A percentile compares a stretch with the other conserved stretches of the same genome.
Evolutionary conservation across 139 green algal species (phyloP).

Genomic region (Tetradesmus obliquus): DNA sequence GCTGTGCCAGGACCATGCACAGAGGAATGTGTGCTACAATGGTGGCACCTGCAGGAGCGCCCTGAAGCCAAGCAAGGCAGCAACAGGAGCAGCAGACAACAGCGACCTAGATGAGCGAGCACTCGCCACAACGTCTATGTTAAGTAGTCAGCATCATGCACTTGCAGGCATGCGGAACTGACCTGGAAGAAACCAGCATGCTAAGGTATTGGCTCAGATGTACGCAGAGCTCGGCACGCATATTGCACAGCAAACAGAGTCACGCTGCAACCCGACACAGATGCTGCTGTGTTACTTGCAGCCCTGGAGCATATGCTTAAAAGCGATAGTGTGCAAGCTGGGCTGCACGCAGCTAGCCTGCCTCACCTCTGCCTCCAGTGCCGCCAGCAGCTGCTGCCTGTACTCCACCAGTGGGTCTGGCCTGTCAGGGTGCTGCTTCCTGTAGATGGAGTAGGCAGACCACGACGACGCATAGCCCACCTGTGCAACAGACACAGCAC

Average conservation of each 20-base stretch:
- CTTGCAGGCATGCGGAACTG: no score
- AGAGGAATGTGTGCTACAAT: constrained; percentile 36
- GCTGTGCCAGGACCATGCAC: constrained; percentile 4
- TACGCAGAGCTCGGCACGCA: not conserved
- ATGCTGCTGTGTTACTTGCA: not conserved
- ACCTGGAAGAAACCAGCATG: no score
- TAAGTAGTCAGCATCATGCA: no score
- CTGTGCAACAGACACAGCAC: not conserved
- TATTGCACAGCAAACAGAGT: not conserved
- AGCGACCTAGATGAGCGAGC: not conserved
- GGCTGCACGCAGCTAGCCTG: not conserved
- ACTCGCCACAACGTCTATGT: no score
- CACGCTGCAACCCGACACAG: not conserved
- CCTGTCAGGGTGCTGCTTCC: constrained; percentile 21
- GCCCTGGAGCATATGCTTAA: not conserved
- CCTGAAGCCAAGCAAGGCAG: not conserved
- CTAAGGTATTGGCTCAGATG: no score
- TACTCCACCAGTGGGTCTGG: constrained; percentile 28
- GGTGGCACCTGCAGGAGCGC: not conserved
- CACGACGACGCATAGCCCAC: constrained; percentile 32
- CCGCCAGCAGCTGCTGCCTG: not conserved
- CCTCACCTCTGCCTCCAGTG: constrained; percentile 27
- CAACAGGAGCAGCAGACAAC: not conserved
- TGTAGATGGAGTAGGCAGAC: constrained; percentile 37
- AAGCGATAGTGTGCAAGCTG: not conserved